phyloP scores from a whole-genome alignment of 2,329 filamentous ascomycete species.

The Ceratocystis destructans region DNA sequence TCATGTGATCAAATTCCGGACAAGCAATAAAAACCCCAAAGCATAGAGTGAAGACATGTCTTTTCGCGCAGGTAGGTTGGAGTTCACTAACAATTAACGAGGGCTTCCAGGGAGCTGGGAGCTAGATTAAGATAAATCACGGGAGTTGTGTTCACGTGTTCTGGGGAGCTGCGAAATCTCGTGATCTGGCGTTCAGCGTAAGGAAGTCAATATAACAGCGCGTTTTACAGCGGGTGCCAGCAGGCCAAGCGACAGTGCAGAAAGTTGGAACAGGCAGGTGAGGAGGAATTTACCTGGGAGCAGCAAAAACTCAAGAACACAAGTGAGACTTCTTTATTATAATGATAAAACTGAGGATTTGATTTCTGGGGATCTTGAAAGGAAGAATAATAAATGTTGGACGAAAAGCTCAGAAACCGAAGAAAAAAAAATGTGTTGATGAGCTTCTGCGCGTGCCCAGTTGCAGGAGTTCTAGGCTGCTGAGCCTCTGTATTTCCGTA shows the following conservation, averaged over 20 bases:
- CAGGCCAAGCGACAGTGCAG: not conserved
- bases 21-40: not conserved
- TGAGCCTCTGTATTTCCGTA: slow-evolving; percentile 7
- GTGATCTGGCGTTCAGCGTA: slow-evolving; percentile 32
- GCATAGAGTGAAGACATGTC: not conserved
- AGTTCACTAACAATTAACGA: slow-evolving; percentile 21
- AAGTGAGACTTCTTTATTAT: not conserved
- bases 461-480: not conserved
- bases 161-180: slow-evolving; percentile 31
- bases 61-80: not conserved
- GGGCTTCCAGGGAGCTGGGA: not conserved
- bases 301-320: not conserved
- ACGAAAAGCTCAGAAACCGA: not conserved
- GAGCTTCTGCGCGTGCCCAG: not conserved
- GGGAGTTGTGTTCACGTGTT: slow-evolving; percentile 34
- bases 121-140: slow-evolving; percentile 26
- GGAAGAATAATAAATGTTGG: not conserved
- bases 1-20: not conserved
- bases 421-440: not conserved
- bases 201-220: not conserved
- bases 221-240: not conserved
- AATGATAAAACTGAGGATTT: not conserved
- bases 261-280: not conserved
- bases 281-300: not conserved
- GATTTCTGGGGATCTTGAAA: not conserved